These are phyloP conservation scores for Populus hybrid DNA, from an alignment of 441 rosid species.

Conservation along the genomic window DNA sequence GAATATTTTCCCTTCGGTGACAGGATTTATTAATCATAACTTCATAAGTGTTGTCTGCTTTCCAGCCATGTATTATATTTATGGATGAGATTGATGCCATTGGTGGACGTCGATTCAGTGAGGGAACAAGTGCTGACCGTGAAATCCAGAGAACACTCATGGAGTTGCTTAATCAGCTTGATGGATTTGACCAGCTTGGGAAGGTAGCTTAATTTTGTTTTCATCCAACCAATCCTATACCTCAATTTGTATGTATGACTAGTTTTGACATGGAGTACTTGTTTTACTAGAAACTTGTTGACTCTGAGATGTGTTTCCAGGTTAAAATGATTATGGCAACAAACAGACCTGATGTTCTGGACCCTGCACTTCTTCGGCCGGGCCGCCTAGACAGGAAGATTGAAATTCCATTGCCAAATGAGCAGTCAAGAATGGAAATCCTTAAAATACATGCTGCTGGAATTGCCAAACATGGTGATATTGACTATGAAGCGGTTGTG, in stretches of 20 bases:
- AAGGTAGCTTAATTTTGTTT: conserved; percentile 46
- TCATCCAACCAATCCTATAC: not conserved
- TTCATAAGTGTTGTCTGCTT: not conserved
- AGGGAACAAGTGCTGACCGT: conserved; percentile 99
- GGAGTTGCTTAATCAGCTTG: conserved; percentile 98
- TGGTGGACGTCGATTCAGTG: conserved; percentile 99
- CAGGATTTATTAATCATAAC: not conserved
- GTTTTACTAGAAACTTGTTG: not conserved
- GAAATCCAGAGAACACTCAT: conserved; percentile 97
- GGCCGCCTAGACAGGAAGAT: conserved; percentile 87
- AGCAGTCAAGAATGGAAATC: conserved; percentile 96
- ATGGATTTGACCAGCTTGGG: conserved; percentile 95
- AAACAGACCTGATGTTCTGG: conserved; percentile 90
- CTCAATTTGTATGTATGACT: not conserved
- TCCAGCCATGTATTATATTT: conserved; percentile 92
- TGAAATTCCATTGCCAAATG: conserved; percentile 93
- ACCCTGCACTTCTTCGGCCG: conserved; percentile 83
- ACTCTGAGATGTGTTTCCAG: conserved; percentile 23
- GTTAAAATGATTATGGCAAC: conserved; percentile 97
- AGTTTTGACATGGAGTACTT: not conserved
- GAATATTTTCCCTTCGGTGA: not conserved
- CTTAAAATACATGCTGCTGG: conserved; percentile 98
- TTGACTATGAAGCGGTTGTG: conserved; percentile 91
- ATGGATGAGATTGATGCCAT: conserved; percentile 99
- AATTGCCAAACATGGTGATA: conserved; percentile 94